Conservation (phyloP, 2,329 filamentous ascomycete genomes). For the Daldinia sp. region DNA sequence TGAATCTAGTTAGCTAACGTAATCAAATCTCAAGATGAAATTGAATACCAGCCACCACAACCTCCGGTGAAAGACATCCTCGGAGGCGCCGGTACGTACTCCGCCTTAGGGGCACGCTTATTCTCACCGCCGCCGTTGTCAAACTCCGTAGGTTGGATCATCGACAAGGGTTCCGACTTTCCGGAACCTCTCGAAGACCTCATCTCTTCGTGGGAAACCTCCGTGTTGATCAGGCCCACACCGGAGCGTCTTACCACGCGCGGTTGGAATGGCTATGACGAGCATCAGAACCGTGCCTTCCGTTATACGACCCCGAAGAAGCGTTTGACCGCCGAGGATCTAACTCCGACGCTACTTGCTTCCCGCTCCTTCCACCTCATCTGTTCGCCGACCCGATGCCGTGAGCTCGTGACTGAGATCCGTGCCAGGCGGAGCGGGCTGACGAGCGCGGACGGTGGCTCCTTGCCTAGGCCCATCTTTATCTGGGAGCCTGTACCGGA, state of each 20-base stretch:
- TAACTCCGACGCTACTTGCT: conserved; percentile 71
- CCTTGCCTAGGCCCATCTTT: conserved; percentile 70
- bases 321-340: conserved; percentile 76
- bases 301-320: conserved; percentile 88
- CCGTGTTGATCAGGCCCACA: conserved; percentile 73
- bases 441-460: conserved; percentile 36
- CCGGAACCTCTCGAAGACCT: conserved; percentile 68
- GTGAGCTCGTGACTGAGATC: conserved; percentile 78
- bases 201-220: conserved; percentile 80
- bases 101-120: conserved; percentile 86
- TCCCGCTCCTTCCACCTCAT: conserved; percentile 87
- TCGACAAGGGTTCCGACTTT: conserved; percentile 91
- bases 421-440: conserved; percentile 61
- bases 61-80: conserved; percentile 77
- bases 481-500: conserved; percentile 97
- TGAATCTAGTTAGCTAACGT: conserved; percentile 28
- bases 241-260: conserved; percentile 79
- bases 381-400: conserved; percentile 80
- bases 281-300: conserved; percentile 77
- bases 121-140: conserved; percentile 77
- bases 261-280: conserved; percentile 90
- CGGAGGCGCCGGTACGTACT: conserved; percentile 89
- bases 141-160: conserved; percentile 82
- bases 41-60: conserved; percentile 79
- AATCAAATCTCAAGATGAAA: conserved; percentile 73